These are phyloP conservation scores for Tephrocybe rancida DNA, from an alignment of 768 basidiomycete species.

Conservation along the genomic window DNA sequence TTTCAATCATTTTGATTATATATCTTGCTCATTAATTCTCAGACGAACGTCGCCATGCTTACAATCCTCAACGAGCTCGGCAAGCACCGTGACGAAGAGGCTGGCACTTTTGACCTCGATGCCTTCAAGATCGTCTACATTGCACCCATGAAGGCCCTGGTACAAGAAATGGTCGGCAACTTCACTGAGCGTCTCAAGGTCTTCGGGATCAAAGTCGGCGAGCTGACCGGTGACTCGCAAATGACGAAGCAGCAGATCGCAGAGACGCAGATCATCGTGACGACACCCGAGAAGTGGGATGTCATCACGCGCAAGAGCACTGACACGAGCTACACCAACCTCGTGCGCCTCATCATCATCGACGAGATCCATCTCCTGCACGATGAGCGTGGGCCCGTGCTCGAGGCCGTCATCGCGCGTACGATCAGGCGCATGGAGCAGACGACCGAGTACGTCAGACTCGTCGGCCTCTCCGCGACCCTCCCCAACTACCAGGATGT, in stretches of 20 bases:
- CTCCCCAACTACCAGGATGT: conserved; percentile 99
- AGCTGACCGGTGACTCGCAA: conserved; percentile 96
- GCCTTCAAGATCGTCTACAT: conserved; percentile 97
- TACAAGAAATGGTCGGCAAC: conserved; percentile 98
- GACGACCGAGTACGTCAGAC: conserved; percentile 88
- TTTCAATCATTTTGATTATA: conserved; percentile 3
- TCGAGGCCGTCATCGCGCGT: conserved; percentile 88
- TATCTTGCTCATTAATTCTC: conserved; percentile 16
- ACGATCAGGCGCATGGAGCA: conserved; percentile 95
- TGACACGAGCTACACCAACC: conserved; percentile 95
- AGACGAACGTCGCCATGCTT: conserved; percentile 99
- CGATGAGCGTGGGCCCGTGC: conserved; percentile 96
- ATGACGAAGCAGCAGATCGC: conserved; percentile 98
- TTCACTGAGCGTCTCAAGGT: conserved; percentile 75
- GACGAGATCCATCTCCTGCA: conserved; percentile 98
- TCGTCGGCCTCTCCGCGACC: conserved; percentile 95
- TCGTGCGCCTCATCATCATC: conserved; percentile 94
- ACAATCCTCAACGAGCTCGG: conserved; percentile 89
- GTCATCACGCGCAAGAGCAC: conserved; percentile 98
- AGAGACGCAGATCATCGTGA: conserved; percentile 97
- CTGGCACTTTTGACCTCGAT: conserved; percentile 81
- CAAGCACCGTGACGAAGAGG: conserved; percentile 84
- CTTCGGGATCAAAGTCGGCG: conserved; percentile 84
- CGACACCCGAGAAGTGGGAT: conserved; percentile 99
- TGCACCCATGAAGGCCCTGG: conserved; percentile 98